Evolutionary conservation across 2,329 filamentous ascomycete species (phyloP).

Genomic region (Aschersonia sp.): DNA sequence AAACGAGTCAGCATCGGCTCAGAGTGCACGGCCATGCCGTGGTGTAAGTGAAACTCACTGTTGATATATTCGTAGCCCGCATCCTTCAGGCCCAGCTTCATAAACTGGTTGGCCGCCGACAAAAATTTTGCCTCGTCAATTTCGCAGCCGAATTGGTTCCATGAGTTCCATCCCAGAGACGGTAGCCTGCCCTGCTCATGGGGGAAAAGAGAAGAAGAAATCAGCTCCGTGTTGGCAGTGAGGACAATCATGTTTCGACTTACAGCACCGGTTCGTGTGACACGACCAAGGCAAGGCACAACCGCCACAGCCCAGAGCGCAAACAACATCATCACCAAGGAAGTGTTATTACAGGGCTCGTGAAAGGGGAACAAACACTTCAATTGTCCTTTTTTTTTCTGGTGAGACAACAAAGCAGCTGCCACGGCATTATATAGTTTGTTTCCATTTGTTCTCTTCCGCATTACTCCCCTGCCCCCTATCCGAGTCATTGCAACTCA

Average conservation of each 20-base stretch:
- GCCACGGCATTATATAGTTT: no score
- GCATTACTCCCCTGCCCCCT: no score
- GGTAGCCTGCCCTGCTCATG: neutral
- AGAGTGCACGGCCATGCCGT: neutral
- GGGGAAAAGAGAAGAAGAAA: neutral
- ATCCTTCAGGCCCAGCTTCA: conserved; percentile 33
- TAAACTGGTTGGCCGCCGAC: conserved; percentile 28
- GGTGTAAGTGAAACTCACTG: conserved; percentile 8
- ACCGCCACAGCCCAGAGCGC: no score
- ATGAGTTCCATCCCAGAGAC: neutral
- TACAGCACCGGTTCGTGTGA: neutral
- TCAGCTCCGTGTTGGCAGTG: neutral
- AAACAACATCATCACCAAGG: no score
- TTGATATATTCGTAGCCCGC: conserved; percentile 44
- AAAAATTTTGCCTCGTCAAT: conserved; percentile 35
- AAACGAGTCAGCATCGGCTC: neutral
- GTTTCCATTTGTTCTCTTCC: no score
- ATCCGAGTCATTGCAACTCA: no score
- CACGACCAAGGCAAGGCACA: no score
- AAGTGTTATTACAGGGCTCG: no score
- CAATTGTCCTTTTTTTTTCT: no score
- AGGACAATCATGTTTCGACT: neutral
- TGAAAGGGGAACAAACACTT: no score
- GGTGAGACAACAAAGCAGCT: no score
- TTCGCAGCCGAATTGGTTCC: conserved; percentile 31